A percentile compares a stretch with the other conserved stretches of the same genome.
Conservation (phyloP, 495 filamentous ascomycete genomes). For the Pyrenula aspistea region DNA sequence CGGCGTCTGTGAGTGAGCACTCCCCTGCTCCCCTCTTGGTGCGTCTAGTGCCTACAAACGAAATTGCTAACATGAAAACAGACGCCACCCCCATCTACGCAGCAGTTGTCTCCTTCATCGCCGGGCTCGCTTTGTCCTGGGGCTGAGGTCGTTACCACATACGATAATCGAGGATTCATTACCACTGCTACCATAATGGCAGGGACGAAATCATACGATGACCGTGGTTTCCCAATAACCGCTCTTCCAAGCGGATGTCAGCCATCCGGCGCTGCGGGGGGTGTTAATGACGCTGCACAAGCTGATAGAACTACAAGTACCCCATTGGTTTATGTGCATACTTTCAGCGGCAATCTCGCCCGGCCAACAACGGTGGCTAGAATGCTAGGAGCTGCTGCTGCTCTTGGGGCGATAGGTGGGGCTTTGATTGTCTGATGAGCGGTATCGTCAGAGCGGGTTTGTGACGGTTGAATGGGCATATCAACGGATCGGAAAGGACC, state of each 20-base stretch:
- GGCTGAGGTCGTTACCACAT: conserved; percentile 27
- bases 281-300: background rate
- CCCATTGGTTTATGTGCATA: background rate
- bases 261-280: background rate
- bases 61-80: conserved; percentile 23
- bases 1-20: conserved; percentile 39
- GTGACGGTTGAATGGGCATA: no score
- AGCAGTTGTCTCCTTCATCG: conserved; percentile 28
- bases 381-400: background rate
- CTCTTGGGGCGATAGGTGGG: background rate
- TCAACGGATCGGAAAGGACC: no score
- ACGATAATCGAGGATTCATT: conserved; percentile 29
- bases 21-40: conserved; percentile 11
- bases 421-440: background rate
- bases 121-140: conserved; percentile 34
- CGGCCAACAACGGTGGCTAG: background rate
- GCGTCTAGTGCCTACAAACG: conserved; percentile 5
- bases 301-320: background rate
- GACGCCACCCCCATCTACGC: conserved; percentile 39
- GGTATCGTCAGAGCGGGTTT: no score
- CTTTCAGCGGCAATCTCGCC: background rate
- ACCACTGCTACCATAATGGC: conserved; percentile 21
- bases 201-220: conserved; percentile 24
- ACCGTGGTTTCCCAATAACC: conserved; percentile 29
- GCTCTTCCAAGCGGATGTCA: background rate